Conservation (phyloP, 306 rosid genomes). For the Quercus glauca region DNA sequence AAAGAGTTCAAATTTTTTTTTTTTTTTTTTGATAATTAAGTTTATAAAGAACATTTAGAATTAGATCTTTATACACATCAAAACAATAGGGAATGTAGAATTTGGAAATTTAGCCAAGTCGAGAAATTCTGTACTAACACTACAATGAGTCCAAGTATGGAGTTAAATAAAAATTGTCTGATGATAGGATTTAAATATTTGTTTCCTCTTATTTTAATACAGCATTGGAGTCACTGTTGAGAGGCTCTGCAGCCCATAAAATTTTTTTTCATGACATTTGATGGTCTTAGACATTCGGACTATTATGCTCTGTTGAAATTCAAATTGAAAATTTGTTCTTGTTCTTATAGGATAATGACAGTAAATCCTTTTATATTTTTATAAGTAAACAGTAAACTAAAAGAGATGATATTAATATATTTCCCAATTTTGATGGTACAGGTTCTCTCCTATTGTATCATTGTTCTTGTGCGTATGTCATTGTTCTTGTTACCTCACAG, state of each 20-base stretch:
- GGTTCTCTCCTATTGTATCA: slow-evolving; percentile 54
- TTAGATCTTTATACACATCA: neutral
- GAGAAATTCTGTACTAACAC: neutral
- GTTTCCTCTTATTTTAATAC: neutral
- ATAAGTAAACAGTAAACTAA: neutral
- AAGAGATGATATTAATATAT: neutral
- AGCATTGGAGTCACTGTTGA: slow-evolving; percentile 2
- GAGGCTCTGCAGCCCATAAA: neutral
- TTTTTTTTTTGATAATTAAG: too few species aligned
- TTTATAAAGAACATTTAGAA: neutral
- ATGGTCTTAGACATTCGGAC: neutral
- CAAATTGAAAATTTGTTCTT: neutral
- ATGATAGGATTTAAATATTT: neutral
- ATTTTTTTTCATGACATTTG: neutral
- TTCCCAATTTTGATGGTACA: slow-evolving; percentile 27
- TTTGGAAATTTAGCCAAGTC: neutral
- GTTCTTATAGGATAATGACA: neutral
- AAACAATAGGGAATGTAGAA: neutral
- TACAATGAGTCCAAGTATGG: too few species aligned
- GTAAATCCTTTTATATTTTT: neutral
- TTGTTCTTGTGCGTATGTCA: slow-evolving; percentile 58
- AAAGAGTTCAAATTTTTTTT: neutral
- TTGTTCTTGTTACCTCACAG: slow-evolving; percentile 81
- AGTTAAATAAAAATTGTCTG: neutral
- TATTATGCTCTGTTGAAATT: neutral